Conservation (phyloP, 2,329 filamentous ascomycete genomes). For the Colletotrichum tofieldiae region DNA sequence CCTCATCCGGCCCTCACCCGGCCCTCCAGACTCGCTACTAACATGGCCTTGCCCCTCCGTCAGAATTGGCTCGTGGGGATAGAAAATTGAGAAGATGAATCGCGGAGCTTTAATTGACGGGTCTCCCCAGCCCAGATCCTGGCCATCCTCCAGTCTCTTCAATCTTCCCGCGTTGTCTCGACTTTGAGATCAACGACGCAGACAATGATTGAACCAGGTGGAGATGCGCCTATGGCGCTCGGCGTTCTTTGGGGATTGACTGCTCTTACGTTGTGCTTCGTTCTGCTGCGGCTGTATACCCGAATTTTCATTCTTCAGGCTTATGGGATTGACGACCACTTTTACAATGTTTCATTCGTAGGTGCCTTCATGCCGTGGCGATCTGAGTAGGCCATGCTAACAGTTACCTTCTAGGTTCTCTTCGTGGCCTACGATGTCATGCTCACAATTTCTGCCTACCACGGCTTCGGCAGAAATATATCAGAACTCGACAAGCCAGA, state of each 20-base stretch:
- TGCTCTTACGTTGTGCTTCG: slow-evolving; percentile 48
- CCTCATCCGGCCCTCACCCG: neutral
- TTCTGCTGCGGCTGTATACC: slow-evolving; percentile 55
- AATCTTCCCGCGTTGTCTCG: slow-evolving; percentile 2
- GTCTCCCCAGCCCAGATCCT: slow-evolving; percentile 11
- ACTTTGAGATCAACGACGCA: slow-evolving; percentile 15
- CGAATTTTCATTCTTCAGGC: slow-evolving; percentile 44
- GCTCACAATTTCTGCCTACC: slow-evolving; percentile 32
- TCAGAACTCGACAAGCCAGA: slow-evolving; percentile 22
- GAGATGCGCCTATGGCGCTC: slow-evolving; percentile 41
- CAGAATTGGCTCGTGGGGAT: slow-evolving; percentile 19
- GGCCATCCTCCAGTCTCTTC: slow-evolving; percentile 4
- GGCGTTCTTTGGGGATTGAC: slow-evolving; percentile 51
- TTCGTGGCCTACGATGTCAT: slow-evolving; percentile 40
- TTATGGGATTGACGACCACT: slow-evolving; percentile 41
- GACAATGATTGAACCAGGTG: slow-evolving; percentile 41
- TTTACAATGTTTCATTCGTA: slow-evolving; percentile 40
- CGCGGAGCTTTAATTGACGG: slow-evolving; percentile 26
- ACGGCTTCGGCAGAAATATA: slow-evolving; percentile 39
- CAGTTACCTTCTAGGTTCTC: slow-evolving; percentile 2
- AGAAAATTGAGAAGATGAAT: slow-evolving; percentile 21
- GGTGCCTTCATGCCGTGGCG: neutral
- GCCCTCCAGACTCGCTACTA: slow-evolving; percentile 16
- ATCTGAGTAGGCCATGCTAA: neutral
- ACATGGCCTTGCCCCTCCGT: slow-evolving; percentile 1